A percentile compares a stretch with the other conserved stretches of the same genome.
These are phyloP conservation scores for Candida khao-thaluensis DNA, from an alignment of 805 yeast species.

Conservation along the genomic window DNA sequence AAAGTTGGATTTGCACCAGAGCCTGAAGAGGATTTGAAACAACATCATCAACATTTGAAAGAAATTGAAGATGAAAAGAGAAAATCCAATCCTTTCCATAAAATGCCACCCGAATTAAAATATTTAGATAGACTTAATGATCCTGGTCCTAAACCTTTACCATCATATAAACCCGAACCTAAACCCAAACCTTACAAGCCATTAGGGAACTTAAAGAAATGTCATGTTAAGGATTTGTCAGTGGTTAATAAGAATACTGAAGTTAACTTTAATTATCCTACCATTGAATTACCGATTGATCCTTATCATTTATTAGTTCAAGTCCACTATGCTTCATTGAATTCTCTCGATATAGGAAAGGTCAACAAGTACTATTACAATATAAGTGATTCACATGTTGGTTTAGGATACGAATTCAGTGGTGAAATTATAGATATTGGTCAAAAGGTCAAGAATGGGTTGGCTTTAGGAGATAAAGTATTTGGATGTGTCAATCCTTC, in stretches of 20 bases:
- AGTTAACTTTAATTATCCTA: constrained; percentile 54
- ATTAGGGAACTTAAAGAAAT: constrained; percentile 48
- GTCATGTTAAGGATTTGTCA: constrained; percentile 51
- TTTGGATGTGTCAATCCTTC: constrained; percentile 58
- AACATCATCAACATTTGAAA: constrained; percentile 32
- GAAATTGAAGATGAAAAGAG: constrained; percentile 25
- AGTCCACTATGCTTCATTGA: constrained; percentile 57
- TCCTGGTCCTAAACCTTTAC: constrained; percentile 12
- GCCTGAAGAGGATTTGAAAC: constrained; percentile 34
- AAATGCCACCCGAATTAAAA: constrained; percentile 41
- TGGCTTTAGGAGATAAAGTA: constrained; percentile 59
- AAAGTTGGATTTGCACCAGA: constrained; percentile 41
- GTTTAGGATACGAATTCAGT: constrained; percentile 69
- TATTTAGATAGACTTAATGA: constrained; percentile 26
- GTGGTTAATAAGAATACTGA: constrained; percentile 42
- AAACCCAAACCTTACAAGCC: constrained; percentile 5
- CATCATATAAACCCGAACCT: constrained; percentile 3
- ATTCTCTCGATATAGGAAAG: constrained; percentile 65
- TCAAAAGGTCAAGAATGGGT: constrained; percentile 25
- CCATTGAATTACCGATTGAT: constrained; percentile 49
- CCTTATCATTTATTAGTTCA: constrained; percentile 53
- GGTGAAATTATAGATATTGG: constrained; percentile 64
- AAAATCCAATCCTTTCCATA: constrained; percentile 36
- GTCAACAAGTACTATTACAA: constrained; percentile 53
- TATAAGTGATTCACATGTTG: constrained; percentile 53